A percentile compares a stretch with the other conserved stretches of the same genome.
Conservation (phyloP, 208 protist genomes). For the Leishmania major region DNA sequence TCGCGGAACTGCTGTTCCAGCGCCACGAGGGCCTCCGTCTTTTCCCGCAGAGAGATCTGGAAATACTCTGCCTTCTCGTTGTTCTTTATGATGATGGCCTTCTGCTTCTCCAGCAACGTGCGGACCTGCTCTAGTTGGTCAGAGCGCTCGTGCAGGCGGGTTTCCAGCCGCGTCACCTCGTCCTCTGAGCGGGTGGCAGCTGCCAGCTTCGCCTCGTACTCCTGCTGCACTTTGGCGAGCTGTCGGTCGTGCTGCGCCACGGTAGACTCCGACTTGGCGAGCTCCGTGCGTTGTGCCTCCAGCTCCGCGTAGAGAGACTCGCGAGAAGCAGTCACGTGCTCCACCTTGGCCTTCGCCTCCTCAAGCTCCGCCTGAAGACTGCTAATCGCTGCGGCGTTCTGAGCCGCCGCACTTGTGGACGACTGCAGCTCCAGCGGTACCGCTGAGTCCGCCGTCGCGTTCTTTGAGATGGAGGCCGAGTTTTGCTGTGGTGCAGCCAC, state of each 20-base stretch:
- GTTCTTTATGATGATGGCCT: slow-evolving; percentile 83
- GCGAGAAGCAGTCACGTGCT: slow-evolving; percentile 37
- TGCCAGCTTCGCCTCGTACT: slow-evolving; percentile 58
- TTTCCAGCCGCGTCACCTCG: slow-evolving; percentile 48
- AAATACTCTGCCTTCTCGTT: slow-evolving; percentile 82
- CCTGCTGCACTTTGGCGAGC: slow-evolving; percentile 51
- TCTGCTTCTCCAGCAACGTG: slow-evolving; percentile 76
- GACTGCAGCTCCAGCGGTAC: slow-evolving; percentile 5
- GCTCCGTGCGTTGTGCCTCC: slow-evolving; percentile 49
- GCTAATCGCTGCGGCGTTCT: not conserved
- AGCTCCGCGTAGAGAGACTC: slow-evolving; percentile 63
- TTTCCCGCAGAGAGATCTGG: slow-evolving; percentile 64
- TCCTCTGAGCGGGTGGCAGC: slow-evolving; percentile 30
- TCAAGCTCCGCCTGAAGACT: slow-evolving; percentile 51
- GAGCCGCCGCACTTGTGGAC: not conserved
- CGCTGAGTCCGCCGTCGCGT: slow-evolving; percentile 5
- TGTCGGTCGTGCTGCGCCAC: slow-evolving; percentile 54
- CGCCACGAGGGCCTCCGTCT: slow-evolving; percentile 33
- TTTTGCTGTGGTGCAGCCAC: not conserved
- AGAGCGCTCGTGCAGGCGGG: slow-evolving; percentile 59
- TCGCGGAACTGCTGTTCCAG: slow-evolving; percentile 48
- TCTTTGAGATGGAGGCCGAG: not conserved
- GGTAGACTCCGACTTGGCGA: slow-evolving; percentile 34
- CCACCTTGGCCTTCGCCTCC: slow-evolving; percentile 43
- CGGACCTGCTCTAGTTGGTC: slow-evolving; percentile 84